These are phyloP conservation scores for Ilyonectria mors-panacis DNA, from an alignment of 2,329 filamentous ascomycete genomes.

Conservation along the genomic window DNA sequence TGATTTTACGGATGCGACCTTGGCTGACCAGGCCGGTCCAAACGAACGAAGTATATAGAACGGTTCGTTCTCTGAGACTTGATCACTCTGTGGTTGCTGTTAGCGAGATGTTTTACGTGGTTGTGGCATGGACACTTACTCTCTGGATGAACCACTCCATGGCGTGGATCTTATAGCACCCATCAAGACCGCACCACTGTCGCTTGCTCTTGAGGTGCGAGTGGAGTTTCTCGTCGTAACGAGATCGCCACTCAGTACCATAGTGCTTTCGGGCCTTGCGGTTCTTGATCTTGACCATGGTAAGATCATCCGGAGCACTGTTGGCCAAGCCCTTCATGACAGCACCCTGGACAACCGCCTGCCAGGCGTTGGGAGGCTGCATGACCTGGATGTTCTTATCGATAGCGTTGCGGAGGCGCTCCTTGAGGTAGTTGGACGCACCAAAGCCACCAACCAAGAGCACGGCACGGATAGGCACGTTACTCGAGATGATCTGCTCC, in stretches of 20 bases:
- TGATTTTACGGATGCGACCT: constrained; percentile 53
- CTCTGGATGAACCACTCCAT: constrained; percentile 63
- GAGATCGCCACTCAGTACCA: constrained; percentile 54
- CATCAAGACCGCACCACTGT: constrained; percentile 56
- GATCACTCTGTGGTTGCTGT: constrained; percentile 50
- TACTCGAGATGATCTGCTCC: constrained; percentile 58
- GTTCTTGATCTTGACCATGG: constrained; percentile 57
- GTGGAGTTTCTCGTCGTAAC: constrained; percentile 52
- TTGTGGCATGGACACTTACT: constrained; percentile 41
- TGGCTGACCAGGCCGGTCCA: constrained; percentile 51
- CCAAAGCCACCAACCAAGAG: constrained; percentile 64
- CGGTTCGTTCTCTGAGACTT: constrained; percentile 58
- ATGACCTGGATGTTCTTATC: constrained; percentile 57
- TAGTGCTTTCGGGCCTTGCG: constrained; percentile 62
- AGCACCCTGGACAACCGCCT: constrained; percentile 64
- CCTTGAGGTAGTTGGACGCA: constrained; percentile 61
- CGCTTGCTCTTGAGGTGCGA: constrained; percentile 50
- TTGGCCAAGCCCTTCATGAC: constrained; percentile 64
- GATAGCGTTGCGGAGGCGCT: constrained; percentile 55
- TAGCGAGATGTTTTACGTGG: neutral
- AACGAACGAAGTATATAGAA: constrained; percentile 52
- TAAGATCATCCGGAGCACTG: constrained; percentile 51
- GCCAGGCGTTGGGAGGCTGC: constrained; percentile 63
- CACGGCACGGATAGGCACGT: constrained; percentile 57
- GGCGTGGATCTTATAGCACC: constrained; percentile 54